These are phyloP conservation scores for Monilinia polystroma DNA, from an alignment of 2,329 filamentous ascomycete genomes.

Conservation along the genomic window DNA sequence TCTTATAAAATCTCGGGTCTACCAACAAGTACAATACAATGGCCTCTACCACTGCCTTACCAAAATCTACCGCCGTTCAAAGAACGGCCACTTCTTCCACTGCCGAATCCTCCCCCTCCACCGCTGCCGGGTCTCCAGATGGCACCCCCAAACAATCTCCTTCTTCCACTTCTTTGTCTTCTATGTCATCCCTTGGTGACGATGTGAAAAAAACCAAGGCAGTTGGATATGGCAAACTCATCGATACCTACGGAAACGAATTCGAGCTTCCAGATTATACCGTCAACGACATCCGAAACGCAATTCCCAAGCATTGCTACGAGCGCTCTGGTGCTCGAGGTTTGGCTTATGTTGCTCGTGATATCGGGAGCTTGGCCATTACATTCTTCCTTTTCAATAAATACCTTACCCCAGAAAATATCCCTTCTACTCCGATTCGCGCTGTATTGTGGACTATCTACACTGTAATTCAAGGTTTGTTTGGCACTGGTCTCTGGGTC, in stretches of 20 bases:
- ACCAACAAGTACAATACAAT: constrained; percentile 29
- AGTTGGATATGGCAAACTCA: constrained; percentile 59
- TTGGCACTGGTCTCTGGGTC: constrained; percentile 93
- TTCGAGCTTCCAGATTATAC: constrained; percentile 94
- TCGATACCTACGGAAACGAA: constrained; percentile 92
- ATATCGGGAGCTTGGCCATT: constrained; percentile 67
- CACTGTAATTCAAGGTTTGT: constrained; percentile 81
- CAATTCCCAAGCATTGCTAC: constrained; percentile 97
- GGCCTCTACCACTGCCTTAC: constrained; percentile 39
- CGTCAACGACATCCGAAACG: constrained; percentile 95
- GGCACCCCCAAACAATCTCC: constrained; percentile 63
- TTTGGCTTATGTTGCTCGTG: constrained; percentile 80
- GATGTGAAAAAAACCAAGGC: constrained; percentile 42
- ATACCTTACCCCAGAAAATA: constrained; percentile 79
- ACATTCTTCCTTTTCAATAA: constrained; percentile 89
- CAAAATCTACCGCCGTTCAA: constrained; percentile 30
- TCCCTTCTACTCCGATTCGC: constrained; percentile 69
- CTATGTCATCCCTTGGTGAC: constrained; percentile 66
- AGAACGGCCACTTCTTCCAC: constrained; percentile 37
- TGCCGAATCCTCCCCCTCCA: constrained; percentile 48
- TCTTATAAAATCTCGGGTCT: not conserved
- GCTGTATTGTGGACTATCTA: constrained; percentile 63
- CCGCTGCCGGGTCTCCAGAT: constrained; percentile 56
- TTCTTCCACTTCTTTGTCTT: constrained; percentile 90
- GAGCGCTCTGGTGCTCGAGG: constrained; percentile 76